Conservation (phyloP, 202 grass and related monocot genomes). For the Zoysia matrella region DNA sequence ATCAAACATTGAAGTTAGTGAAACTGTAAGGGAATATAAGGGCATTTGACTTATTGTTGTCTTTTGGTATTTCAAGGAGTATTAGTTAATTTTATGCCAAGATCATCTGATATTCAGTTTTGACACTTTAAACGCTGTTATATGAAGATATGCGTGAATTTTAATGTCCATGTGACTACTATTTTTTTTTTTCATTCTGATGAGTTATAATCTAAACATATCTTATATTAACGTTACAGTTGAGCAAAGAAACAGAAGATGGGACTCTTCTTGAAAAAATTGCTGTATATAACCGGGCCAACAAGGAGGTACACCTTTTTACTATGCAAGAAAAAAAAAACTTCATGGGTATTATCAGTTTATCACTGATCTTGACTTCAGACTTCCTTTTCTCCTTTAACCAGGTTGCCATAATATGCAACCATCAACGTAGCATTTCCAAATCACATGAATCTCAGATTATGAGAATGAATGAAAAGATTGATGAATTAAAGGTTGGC, state of each 20-base stretch:
- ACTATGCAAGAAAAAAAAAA: neutral
- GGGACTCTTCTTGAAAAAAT: slow-evolving; percentile 80
- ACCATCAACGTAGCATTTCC: too few species aligned
- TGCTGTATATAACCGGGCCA: slow-evolving; percentile 90
- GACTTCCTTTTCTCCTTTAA: slow-evolving; percentile 6
- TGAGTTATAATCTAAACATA: slow-evolving; percentile 27
- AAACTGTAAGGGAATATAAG: neutral
- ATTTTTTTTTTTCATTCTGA: slow-evolving; percentile 1
- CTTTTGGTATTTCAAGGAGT: neutral
- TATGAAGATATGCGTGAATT: neutral
- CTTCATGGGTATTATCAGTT: neutral
- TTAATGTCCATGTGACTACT: slow-evolving; percentile 27
- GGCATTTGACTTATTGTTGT: slow-evolving; percentile 10
- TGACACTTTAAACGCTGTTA: neutral
- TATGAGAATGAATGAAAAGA: slow-evolving; percentile 52
- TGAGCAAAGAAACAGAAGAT: slow-evolving; percentile 89
- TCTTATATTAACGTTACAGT: slow-evolving; percentile 44
- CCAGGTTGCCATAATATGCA: too few species aligned
- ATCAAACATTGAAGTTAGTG: slow-evolving; percentile 21
- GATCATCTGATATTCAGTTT: too few species aligned
- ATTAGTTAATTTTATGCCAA: neutral
- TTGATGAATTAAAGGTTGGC: slow-evolving; percentile 84
- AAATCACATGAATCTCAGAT: too few species aligned
- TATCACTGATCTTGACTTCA: slow-evolving; percentile 31
- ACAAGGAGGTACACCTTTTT: slow-evolving; percentile 74